A percentile compares a stretch with the other conserved stretches of the same genome.
Evolutionary conservation across 305 asterid genomes (phyloP).

Genomic region (Fraxinus albicans): DNA sequence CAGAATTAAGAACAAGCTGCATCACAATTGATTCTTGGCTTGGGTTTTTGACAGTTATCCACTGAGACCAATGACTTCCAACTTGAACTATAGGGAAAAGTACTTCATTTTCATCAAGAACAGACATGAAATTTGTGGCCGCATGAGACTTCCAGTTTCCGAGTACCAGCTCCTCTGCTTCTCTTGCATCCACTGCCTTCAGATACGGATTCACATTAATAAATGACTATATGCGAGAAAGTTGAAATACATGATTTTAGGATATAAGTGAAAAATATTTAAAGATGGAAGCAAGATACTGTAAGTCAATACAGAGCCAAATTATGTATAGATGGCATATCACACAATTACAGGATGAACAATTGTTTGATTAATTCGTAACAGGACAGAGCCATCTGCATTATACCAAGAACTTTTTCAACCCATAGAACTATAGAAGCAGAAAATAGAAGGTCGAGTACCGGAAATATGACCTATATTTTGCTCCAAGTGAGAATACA

Average conservation of each 20-base stretch:
- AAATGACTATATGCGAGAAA: neutral
- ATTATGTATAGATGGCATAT: neutral
- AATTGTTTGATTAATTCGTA: neutral
- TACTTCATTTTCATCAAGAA: conserved; percentile 54
- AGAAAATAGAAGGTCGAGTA: neutral
- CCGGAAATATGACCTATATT: neutral
- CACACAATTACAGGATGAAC: neutral
- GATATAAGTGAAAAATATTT: conserved; percentile 7
- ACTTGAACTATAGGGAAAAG: conserved; percentile 61
- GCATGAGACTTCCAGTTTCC: conserved; percentile 90
- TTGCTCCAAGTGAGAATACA: neutral
- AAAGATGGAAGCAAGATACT: conserved; percentile 2
- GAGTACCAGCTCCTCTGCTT: conserved; percentile 59
- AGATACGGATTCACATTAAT: conserved; percentile 27
- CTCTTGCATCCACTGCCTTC: conserved; percentile 60
- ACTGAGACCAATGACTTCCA: conserved; percentile 61
- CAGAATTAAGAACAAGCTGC: conserved; percentile 82
- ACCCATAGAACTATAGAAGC: neutral
- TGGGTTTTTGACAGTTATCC: conserved; percentile 70
- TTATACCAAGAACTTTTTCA: neutral
- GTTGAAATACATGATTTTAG: neutral
- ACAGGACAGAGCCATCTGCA: neutral
- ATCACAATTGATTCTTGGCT: conserved; percentile 59
- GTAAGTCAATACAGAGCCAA: neutral
- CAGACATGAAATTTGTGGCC: conserved; percentile 45